Conservation (phyloP, 352 stramenopile genomes). For the Pythium brachiatum region DNA sequence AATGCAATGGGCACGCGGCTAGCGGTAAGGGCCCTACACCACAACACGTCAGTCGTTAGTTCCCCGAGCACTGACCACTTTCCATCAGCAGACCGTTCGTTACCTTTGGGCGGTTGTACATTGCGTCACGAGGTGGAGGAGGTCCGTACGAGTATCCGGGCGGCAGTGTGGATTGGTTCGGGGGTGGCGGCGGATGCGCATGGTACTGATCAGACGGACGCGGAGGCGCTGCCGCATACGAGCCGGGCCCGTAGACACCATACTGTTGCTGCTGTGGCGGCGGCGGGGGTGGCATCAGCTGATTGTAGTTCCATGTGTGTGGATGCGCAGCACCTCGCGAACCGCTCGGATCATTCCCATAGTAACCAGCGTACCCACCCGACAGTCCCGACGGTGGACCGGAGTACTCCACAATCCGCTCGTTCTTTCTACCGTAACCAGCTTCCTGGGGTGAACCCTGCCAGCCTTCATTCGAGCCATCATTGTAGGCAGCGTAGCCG, state of each 20-base stretch:
- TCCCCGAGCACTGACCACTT: background rate
- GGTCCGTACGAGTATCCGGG: conserved; percentile 7
- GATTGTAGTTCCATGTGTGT: conserved; percentile 2
- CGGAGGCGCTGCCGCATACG: conserved; percentile 2
- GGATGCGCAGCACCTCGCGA: background rate
- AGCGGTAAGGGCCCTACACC: background rate
- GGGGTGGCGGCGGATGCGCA: background rate
- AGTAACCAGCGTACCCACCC: conserved; percentile 15
- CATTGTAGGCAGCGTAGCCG: conserved; percentile 12
- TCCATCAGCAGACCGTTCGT: background rate
- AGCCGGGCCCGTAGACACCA: conserved; percentile 3
- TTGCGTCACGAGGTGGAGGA: background rate
- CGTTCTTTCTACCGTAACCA: conserved; percentile 18
- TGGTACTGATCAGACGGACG: conserved; percentile 8
- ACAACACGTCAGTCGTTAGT: background rate
- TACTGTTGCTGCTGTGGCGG: conserved; percentile 5
- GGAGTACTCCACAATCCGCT: conserved; percentile 28
- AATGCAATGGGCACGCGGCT: background rate
- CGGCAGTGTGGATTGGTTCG: background rate
- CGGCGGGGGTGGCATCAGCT: background rate
- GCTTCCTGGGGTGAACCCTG: conserved; percentile 2
- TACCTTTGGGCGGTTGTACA: conserved; percentile 17
- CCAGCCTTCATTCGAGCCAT: background rate
- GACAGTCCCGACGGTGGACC: conserved; percentile 3
- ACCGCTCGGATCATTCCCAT: conserved; percentile 5